Conservation (phyloP, 805 yeast species). For the Saccharomycopsis schoenii region DNA sequence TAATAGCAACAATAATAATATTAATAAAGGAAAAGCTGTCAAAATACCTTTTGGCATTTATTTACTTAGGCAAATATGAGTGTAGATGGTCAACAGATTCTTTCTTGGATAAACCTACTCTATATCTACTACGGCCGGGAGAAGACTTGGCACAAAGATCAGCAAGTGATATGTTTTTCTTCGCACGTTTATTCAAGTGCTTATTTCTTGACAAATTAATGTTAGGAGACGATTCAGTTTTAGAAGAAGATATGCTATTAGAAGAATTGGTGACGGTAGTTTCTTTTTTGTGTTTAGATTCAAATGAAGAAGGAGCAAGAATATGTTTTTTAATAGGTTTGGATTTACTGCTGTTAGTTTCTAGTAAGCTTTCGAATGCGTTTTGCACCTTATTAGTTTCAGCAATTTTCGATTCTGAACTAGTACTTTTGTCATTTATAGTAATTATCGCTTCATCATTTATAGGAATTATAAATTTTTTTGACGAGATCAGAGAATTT, state of each 20-base stretch:
- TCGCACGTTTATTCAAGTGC: not conserved
- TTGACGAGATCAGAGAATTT: not conserved
- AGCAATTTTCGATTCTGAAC: not conserved
- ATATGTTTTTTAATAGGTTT: no score
- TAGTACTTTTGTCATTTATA: not conserved
- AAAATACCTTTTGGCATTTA: not conserved
- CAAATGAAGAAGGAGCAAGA: not conserved
- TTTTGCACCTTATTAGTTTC: not conserved
- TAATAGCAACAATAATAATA: not conserved
- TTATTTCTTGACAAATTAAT: not conserved
- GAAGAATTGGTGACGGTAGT: not conserved
- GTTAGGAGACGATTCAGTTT: not conserved
- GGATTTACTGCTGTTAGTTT: not conserved
- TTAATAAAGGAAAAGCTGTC: not conserved
- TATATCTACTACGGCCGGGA: constrained; percentile 1
- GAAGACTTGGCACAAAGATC: constrained; percentile 15
- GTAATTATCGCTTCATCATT: not conserved
- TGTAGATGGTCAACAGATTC: constrained; percentile 14
- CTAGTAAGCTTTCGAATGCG: not conserved
- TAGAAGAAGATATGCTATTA: not conserved
- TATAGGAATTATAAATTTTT: not conserved
- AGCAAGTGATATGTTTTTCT: constrained; percentile 2
- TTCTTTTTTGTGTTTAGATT: not conserved
- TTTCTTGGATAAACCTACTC: constrained; percentile 17
- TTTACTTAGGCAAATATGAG: constrained; percentile 2